A percentile compares a stretch with the other conserved stretches of the same genome.
phyloP scores from a whole-genome alignment of 768 basidiomycete species.

The Pleurotus platypus region DNA sequence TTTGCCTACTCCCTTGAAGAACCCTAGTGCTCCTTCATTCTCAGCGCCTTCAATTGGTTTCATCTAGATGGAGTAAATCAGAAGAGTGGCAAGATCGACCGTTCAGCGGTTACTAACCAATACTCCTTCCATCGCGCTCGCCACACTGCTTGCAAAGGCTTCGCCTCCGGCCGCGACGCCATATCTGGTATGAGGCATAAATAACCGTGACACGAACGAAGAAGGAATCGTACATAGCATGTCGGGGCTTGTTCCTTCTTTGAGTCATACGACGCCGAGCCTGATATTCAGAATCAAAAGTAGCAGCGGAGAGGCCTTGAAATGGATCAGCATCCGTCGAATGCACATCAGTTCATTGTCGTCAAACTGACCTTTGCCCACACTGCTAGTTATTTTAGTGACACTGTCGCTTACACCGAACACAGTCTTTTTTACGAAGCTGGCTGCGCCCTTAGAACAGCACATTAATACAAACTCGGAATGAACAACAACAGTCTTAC shows the following conservation, averaged over 20 bases:
- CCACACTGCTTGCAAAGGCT: constrained; percentile 89
- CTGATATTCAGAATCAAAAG: constrained; percentile 95
- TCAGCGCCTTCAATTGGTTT: constrained; percentile 98
- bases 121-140: constrained; percentile 95
- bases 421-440: constrained; percentile 98
- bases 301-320: constrained; percentile 90
- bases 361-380: constrained; percentile 76
- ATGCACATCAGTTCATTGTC: too few species aligned
- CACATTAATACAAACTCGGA: not conserved
- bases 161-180: constrained; percentile 95
- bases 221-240: constrained; percentile 72
- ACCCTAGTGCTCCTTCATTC: constrained; percentile 88
- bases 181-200: constrained; percentile 48
- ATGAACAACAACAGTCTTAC: constrained; percentile 30
- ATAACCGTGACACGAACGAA: not conserved
- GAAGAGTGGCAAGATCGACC: not conserved
- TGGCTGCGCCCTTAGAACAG: constrained; percentile 80
- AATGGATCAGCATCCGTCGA: not conserved
- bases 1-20: constrained; percentile 97
- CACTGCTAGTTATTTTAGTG: constrained; percentile 97
- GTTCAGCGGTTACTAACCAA: constrained; percentile 46
- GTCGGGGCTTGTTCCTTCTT: constrained; percentile 90
- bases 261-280: constrained; percentile 83
- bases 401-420: constrained; percentile 95
- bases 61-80: constrained; percentile 48